Base-by-base conservation (phyloP, 2,329 filamentous ascomycete species). In the Sporothrix globosa region DNA sequence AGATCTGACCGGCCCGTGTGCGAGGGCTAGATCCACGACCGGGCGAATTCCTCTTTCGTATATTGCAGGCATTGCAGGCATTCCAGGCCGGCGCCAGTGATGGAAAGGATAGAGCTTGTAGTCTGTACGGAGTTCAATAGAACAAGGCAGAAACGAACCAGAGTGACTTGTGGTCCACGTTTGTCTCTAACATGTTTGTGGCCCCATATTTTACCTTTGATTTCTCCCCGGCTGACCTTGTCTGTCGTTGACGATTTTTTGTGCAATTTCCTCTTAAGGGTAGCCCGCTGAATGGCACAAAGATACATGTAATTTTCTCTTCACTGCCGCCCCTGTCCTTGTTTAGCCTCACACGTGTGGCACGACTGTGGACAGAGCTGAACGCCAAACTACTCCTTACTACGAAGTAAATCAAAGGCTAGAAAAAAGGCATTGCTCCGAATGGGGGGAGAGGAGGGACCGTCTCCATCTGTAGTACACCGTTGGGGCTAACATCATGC, bases 321-420 rank as follows among this genome's bases (percentile, higher is more conserved):
- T 48, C 61, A 34, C 61, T 65, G 21, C 61, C 27, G 61, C 61
- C 60, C 60, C 61, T 65, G 61, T 50, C 44, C 61, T n/a, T 50
- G 61, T 13, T 14, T 34, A 30, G 58, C 27, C 58, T 61, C 39
- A n/a, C n/a, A 46, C 46, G 58, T 17, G 58, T 44, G n/a, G 21
- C 14, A 44, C 58, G 46, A 46, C 2, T 44, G 58, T 61, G 58
- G 58, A 27, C 46, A 56, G 58, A 46, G 58, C 58, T 61, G 58
- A 27, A 46, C 11, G 39, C 24, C 21, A 21, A 61, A 4, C 34
- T 34, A 34, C 27, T n/a, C 30, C 30, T 3, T 3, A 30, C 14
- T 1, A 7, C 24, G 7, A 4, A 30, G 13, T 34, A 56, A 13
- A 19, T 30, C 4, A 14, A 24, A 44, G 24, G 24, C 21, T n/a